Percentiles rank a stretch among this genome's conserved stretches.
phyloP scores from a whole-genome alignment of 106 monocot genomes.

The Acorus gramineus region DNA sequence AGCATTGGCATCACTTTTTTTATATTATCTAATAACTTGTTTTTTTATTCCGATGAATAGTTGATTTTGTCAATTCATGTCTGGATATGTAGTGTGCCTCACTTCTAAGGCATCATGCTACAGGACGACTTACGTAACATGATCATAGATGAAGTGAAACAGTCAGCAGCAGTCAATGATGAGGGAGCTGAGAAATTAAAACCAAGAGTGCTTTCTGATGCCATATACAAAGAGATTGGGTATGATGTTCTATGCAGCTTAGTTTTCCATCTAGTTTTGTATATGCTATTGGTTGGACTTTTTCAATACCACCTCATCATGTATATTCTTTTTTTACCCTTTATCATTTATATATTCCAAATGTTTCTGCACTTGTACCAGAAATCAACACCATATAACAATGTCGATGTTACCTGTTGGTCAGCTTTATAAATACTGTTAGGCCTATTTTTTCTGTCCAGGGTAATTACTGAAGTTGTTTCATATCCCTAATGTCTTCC shows the following conservation, averaged over 20 bases:
- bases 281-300: background rate
- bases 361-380: too few relatives aligned
- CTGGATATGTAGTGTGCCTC: background rate
- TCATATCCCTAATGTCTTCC: too few relatives aligned
- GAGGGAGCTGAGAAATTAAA: conserved; percentile 76
- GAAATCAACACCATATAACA: too few relatives aligned
- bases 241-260: conserved; percentile 8
- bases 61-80: background rate
- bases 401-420: too few relatives aligned
- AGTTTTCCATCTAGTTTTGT: background rate
- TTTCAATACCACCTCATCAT: background rate
- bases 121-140: conserved; percentile 71
- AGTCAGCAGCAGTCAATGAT: conserved; percentile 49
- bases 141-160: conserved; percentile 61
- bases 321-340: background rate
- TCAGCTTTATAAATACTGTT: too few relatives aligned
- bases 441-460: too few relatives aligned
- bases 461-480: too few relatives aligned
- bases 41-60: too few relatives aligned
- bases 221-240: conserved; percentile 86
- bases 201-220: conserved; percentile 84
- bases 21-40: too few relatives aligned
- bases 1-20: too few relatives aligned
- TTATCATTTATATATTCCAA: too few relatives aligned
- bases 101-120: background rate